These are phyloP conservation scores for Neoboletus magnificus DNA, from an alignment of 768 basidiomycete species.

Conservation along the genomic window DNA sequence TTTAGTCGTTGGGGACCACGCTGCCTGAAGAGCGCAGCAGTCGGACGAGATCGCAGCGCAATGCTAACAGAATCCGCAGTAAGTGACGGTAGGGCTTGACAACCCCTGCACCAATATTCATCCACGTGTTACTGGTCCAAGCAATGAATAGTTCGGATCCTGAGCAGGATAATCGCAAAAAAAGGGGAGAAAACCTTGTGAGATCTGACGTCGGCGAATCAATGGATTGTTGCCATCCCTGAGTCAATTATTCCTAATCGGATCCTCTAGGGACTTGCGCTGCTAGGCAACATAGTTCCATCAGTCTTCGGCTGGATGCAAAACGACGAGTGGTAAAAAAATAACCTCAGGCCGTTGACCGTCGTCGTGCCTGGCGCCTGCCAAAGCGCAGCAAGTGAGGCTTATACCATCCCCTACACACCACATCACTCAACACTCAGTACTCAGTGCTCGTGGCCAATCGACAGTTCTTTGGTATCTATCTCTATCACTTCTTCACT, in stretches of 20 bases:
- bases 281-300: background rate
- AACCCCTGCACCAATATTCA: background rate
- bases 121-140: background rate
- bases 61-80: background rate
- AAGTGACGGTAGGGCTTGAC: background rate
- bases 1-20: constrained; percentile 20
- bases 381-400: background rate
- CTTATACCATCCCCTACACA: background rate
- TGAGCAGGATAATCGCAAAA: background rate
- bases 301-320: background rate
- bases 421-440: no score
- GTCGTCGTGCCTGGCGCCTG: background rate
- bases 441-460: no score
- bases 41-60: background rate
- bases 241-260: constrained; percentile 8
- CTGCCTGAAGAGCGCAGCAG: constrained; percentile 7
- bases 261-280: constrained; percentile 5
- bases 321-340: constrained; percentile 3
- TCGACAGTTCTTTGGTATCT: no score
- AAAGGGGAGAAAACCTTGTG: background rate
- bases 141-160: background rate
- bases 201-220: background rate
- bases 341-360: background rate
- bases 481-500: background rate
- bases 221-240: background rate